Evolutionary conservation across 225 moss, liverwort and hornwort genomes (phyloP).

Genomic region (Antitrichia curtipendula): DNA sequence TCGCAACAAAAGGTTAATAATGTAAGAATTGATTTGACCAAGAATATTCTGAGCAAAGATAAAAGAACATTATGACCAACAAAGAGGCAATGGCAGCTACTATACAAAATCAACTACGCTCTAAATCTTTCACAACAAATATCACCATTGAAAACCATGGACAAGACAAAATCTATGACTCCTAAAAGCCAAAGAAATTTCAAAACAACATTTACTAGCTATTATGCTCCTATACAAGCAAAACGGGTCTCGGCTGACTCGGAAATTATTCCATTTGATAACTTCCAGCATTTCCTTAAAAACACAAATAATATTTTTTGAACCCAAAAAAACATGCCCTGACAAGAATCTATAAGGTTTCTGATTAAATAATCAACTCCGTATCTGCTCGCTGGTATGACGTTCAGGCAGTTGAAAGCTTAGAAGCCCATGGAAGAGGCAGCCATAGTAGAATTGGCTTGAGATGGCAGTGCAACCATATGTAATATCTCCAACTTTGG

Average conservation of each 20-base stretch:
- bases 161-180: background rate
- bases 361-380: background rate
- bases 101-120: background rate
- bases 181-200: background rate
- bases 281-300: background rate
- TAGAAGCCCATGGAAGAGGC: slow-evolving; percentile 88
- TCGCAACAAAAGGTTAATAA: background rate
- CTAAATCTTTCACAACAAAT: background rate
- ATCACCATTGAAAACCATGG: background rate
- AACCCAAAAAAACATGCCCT: background rate
- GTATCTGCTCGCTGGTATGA: slow-evolving; percentile 59
- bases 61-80: background rate
- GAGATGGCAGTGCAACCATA: slow-evolving; percentile 84
- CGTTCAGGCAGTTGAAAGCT: slow-evolving; percentile 96
- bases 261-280: background rate
- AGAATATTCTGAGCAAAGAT: background rate
- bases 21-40: background rate
- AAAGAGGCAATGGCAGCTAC: background rate
- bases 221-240: background rate
- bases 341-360: background rate
- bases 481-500: slow-evolving; percentile 78
- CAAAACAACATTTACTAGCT: background rate
- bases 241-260: background rate
- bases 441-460: slow-evolving; percentile 97
- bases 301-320: background rate